Conservation (phyloP, 2,329 filamentous ascomycete species). For the Claviceps fusiformis region DNA sequence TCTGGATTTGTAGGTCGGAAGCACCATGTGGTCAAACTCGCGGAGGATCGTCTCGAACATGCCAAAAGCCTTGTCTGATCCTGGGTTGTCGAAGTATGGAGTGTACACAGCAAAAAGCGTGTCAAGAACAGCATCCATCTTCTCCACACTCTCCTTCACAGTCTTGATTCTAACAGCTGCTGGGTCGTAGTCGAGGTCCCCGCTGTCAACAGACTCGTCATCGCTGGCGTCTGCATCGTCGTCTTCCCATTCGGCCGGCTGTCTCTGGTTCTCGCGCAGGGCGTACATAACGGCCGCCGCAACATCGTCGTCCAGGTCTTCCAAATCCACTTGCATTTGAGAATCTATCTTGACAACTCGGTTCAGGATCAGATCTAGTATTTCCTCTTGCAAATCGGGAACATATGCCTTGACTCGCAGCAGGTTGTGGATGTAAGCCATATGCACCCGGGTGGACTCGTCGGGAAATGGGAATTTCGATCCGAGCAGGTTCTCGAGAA, state of each 20-base stretch:
- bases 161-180: constrained; percentile 51
- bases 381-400: constrained; percentile 62
- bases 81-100: constrained; percentile 54
- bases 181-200: constrained; percentile 52
- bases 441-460: constrained; percentile 64
- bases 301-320: constrained; percentile 81
- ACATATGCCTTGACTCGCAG: constrained; percentile 65
- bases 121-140: constrained; percentile 84
- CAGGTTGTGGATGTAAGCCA: constrained; percentile 79
- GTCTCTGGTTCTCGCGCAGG: constrained; percentile 17
- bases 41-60: constrained; percentile 67
- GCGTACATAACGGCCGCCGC: constrained; percentile 57
- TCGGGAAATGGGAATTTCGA: constrained; percentile 63
- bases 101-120: constrained; percentile 75
- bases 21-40: constrained; percentile 76
- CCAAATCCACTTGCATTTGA: constrained; percentile 84
- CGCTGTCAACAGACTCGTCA: constrained; percentile 56
- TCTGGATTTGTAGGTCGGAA: constrained; percentile 81
- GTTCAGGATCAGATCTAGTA: constrained; percentile 72
- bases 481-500: constrained; percentile 53
- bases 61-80: constrained; percentile 53
- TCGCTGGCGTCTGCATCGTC: constrained; percentile 48
- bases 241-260: constrained; percentile 30
- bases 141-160: constrained; percentile 71
- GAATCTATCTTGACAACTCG: constrained; percentile 89